Base-by-base conservation (phyloP, 202 grass and related monocot species). In the Zoysia matrella region DNA sequence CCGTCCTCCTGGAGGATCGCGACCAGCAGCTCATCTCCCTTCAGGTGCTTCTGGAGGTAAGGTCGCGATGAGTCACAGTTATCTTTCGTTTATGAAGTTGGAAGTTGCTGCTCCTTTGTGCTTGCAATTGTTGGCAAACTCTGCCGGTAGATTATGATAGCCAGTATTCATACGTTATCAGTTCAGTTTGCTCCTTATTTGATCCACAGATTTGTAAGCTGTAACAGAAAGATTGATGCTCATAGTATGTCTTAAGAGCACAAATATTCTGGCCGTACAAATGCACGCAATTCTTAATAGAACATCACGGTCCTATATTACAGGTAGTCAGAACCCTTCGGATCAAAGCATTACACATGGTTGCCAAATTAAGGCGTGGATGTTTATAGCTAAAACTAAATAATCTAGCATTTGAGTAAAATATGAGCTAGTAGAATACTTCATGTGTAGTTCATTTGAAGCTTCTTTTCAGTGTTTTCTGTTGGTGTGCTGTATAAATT, bases 41-140 rank as follows among this genome's bases (percentile, higher is more conserved):
- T 11, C 88, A 95, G n/a, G 74, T 88, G 42, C 80, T 95, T 56
- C 77, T 95, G 1, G 82, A 95, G 95, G 95, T 98, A 91, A 11
- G 70, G 36, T 56, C 74, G 30, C 30, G 30, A 69, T 83, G 74
- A 14, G 74, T 46, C 47, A 16, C 4, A 71, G 65, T 2, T 39
- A 3, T 1, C 55, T 55, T 68, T 55, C 15, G 67, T 44, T 12
- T 46, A 56, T 36, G 30, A 15, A 2, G 9, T 36, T 41, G 30
- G 30, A 36, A 36, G 30, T 4, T 62, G 63, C 22, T 57, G 11
- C 4, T 72, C 65, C 14, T 48, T 5, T 80, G 47, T 67, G 52
- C 16, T 47, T 83, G 58, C 14, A 45, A 69, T 39, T 84, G n/a
- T 71, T 77, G 42, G 8, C n/a, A 55, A 3, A 36, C 46, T 77